Evolutionary conservation across 2,329 filamentous ascomycete species (phyloP).

Genomic region (Scortechinia acanthostroma): DNA sequence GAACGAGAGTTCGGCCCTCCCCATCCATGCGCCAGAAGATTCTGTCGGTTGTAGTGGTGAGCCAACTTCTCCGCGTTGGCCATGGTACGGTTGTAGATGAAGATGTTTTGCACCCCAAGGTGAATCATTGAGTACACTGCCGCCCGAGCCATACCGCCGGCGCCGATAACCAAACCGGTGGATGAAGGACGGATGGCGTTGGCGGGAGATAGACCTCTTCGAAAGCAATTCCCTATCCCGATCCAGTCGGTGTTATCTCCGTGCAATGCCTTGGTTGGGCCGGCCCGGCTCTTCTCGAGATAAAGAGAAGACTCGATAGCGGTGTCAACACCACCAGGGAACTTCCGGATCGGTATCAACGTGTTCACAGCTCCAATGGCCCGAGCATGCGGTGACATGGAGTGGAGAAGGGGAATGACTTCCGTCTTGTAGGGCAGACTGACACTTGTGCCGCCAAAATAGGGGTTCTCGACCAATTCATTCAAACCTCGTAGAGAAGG

Average conservation of each 20-base stretch:
- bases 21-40: constrained; percentile 29
- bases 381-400: constrained; percentile 50
- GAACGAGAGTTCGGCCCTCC: too few relatives aligned
- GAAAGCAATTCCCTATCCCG: constrained; percentile 67
- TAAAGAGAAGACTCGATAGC: constrained; percentile 6
- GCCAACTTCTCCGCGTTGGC: constrained; percentile 63
- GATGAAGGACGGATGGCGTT: constrained; percentile 51
- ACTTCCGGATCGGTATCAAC: constrained; percentile 46
- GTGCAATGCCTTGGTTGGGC: constrained; percentile 62
- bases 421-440: constrained; percentile 56
- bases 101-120: constrained; percentile 69
- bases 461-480: constrained; percentile 38
- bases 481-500: constrained; percentile 42
- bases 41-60: constrained; percentile 57
- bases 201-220: constrained; percentile 66
- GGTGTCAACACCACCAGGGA: constrained; percentile 17
- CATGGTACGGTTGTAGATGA: constrained; percentile 66
- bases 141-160: constrained; percentile 71
- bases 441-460: constrained; percentile 54
- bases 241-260: constrained; percentile 81
- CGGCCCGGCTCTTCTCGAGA: constrained; percentile 49
- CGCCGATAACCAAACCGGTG: constrained; percentile 53
- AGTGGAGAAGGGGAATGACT: constrained; percentile 45
- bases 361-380: constrained; percentile 61
- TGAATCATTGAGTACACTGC: constrained; percentile 74